Conservation (phyloP, 257 asterid species). For the Solanum corneliomulleri region DNA sequence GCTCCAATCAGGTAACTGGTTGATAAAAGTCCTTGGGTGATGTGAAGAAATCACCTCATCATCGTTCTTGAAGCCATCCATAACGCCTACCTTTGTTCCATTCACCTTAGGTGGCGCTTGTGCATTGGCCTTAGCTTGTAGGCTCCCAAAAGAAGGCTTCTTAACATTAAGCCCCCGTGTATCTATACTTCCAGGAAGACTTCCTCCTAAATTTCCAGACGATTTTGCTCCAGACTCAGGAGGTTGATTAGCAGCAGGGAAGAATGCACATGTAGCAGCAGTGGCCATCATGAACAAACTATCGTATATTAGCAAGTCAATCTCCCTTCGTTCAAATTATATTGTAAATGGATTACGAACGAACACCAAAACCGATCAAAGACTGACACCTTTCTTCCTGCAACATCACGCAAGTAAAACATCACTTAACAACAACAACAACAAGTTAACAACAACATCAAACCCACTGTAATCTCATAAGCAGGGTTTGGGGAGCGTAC, state of each 20-base stretch:
- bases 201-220: constrained; percentile 44
- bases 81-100: constrained; percentile 75
- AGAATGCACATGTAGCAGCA: constrained; percentile 72
- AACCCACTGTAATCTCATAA: background rate
- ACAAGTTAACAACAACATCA: background rate
- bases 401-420: constrained; percentile 1
- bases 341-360: background rate
- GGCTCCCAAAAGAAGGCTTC: constrained; percentile 47
- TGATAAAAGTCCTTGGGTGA: constrained; percentile 82
- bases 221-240: constrained; percentile 53
- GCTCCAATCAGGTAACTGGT: constrained; percentile 98
- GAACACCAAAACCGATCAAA: constrained; percentile 27
- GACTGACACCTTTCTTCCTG: constrained; percentile 8
- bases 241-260: constrained; percentile 43
- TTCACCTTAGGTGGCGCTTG: constrained; percentile 93
- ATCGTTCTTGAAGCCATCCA: constrained; percentile 57
- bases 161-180: constrained; percentile 52
- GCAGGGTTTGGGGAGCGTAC: background rate
- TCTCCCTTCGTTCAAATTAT: background rate
- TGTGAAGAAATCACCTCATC: constrained; percentile 51
- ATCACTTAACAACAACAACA: background rate
- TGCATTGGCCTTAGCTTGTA: constrained; percentile 65
- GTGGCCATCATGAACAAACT: constrained; percentile 56
- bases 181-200: constrained; percentile 48
- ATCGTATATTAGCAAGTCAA: background rate